These are phyloP conservation scores for Malus hybrid DNA, from an alignment of 331 rosid genomes.

Conservation along the genomic window DNA sequence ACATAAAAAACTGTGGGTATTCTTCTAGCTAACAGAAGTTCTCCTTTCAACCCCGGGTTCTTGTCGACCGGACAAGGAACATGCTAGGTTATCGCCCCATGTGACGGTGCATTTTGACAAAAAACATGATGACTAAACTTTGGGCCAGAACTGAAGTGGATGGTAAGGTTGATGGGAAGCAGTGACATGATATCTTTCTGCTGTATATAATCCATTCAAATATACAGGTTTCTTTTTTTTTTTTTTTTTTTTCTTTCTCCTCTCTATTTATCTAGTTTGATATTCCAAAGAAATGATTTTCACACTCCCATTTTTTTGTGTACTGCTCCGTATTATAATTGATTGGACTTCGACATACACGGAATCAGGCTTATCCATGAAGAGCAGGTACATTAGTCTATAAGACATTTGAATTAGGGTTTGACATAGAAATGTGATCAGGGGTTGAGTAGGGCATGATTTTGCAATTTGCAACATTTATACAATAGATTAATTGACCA, in stretches of 20 bases:
- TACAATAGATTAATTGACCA: background rate
- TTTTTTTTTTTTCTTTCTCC: background rate
- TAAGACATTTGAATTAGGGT: background rate
- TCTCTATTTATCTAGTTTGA: background rate
- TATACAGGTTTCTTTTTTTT: background rate
- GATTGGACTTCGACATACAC: background rate
- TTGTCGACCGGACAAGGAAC: background rate
- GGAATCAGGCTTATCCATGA: background rate
- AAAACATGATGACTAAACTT: background rate
- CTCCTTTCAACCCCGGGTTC: background rate
- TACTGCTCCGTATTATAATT: background rate
- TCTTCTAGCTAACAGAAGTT: background rate
- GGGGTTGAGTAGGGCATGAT: constrained; percentile 2
- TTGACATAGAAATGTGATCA: background rate
- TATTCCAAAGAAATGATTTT: background rate
- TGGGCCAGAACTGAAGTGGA: constrained; percentile 2
- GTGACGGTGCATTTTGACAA: constrained; percentile 11
- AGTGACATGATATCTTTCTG: background rate
- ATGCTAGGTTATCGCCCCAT: constrained; percentile 6
- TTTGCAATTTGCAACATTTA: constrained; percentile 1
- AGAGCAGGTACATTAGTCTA: background rate
- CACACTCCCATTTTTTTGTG: background rate
- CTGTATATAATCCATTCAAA: background rate
- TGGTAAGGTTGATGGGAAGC: constrained; percentile 23
- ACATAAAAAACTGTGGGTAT: background rate